Conservation (phyloP, 1,139 yeast genomes). For the Scheffersomyces cryptocercus region DNA sequence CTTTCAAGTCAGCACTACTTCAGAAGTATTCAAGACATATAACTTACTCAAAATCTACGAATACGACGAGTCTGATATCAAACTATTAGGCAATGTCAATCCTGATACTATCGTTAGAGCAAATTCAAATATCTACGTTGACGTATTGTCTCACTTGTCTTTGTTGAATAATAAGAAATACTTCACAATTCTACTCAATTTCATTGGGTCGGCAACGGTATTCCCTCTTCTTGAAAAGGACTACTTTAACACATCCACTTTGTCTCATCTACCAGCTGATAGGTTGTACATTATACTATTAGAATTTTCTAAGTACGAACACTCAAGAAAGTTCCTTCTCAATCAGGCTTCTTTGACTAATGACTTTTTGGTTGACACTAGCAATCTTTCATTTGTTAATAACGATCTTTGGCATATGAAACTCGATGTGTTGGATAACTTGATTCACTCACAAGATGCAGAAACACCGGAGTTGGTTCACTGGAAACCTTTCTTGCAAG, state of each 20-base stretch:
- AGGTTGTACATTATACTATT: constrained; percentile 24
- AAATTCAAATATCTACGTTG: constrained; percentile 8
- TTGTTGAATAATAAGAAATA: constrained; percentile 18
- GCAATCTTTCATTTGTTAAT: constrained; percentile 13
- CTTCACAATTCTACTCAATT: constrained; percentile 31
- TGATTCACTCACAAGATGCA: constrained; percentile 19
- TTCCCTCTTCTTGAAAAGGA: constrained; percentile 18
- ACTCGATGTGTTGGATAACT: constrained; percentile 24
- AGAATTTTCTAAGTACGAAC: constrained; percentile 21
- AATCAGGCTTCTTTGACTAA: constrained; percentile 7
- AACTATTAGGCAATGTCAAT: constrained; percentile 23
- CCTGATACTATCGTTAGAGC: constrained; percentile 18
- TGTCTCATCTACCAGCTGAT: constrained; percentile 28
- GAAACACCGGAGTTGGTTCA: constrained; percentile 14
- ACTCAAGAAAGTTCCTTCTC: constrained; percentile 28
- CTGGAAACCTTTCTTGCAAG: constrained; percentile 29
- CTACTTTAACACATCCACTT: constrained; percentile 17
- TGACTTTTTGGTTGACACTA: constrained; percentile 16
- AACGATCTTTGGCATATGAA: constrained; percentile 31
- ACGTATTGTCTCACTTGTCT: constrained; percentile 17
- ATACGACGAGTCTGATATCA: constrained; percentile 19
- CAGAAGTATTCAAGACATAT: constrained; percentile 22
- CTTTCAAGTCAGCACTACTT: constrained; percentile 4
- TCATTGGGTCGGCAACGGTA: constrained; percentile 18
- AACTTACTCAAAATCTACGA: constrained; percentile 15